Evolutionary conservation across 2,329 filamentous ascomycete species (phyloP), one percentile per base, ranked within the genome.

Genomic region (Pseudopithomyces chartarum): DNA sequence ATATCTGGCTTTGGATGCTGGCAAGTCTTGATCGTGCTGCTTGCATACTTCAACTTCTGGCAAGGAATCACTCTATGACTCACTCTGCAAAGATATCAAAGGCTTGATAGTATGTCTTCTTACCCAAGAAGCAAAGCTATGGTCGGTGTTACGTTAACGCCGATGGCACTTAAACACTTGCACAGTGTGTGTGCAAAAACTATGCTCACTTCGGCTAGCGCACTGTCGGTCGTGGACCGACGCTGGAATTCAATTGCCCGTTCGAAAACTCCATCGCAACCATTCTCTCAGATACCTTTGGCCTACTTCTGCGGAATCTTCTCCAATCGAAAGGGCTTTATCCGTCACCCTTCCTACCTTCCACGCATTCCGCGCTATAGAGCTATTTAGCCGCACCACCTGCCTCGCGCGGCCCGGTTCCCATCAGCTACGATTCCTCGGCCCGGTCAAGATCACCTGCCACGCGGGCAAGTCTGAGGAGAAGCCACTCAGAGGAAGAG

Each of bases 11-110:
- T 40, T 40, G 38, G 19, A 40, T 17, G 38, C n/a, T 17, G 38
- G 39, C 48, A 8, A 70, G 54, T 54, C 65, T 59, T 52, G 56
- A 44, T 1, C 67, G 45, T 6, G 52, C 52, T 8, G 50, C 45
- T 38, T 15, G 29, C 42, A 45, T 45, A n/a, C 39, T 38, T 46
- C 6, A 5, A 19, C 7, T 6, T 10, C 4, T 19, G 19, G 38
- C 8, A 6, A 40, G 15, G 15, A 40, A 6, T 38, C 7, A 7
- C 7, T 15, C 8, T 40, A n/a, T n/a, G 38, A 10, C n/a, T 17
- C n/a, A 17, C 8, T 17, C 6, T 40, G n/a, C 38, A 3, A 10
- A 10, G 2, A 4, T 10, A 40, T 4, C 8, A 10, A 10, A 40
- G 7, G n/a, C 7, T 6, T 10, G 38, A 40, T 19, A 4, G 17